phyloP scores from a whole-genome alignment of 2,329 filamentous ascomycete genomes.

The Ceratocystis smalleyi region DNA sequence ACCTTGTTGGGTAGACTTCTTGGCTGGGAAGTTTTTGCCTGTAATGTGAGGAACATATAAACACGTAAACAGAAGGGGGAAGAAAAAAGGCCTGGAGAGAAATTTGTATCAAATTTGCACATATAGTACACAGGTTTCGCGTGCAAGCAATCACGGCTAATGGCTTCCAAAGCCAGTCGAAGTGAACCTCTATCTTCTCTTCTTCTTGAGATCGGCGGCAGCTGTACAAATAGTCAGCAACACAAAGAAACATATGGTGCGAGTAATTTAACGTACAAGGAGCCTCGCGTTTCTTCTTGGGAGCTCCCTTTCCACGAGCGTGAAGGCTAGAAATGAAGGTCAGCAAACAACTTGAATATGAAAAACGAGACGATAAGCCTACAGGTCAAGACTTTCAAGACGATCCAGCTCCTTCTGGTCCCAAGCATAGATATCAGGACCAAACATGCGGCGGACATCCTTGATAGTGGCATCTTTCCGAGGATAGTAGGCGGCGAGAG shows the following conservation, averaged over 20 bases:
- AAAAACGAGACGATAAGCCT: constrained; percentile 22
- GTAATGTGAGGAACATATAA: not conserved
- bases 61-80: not conserved
- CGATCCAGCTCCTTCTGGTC: constrained; percentile 69
- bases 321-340: constrained; percentile 34
- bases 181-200: constrained; percentile 18
- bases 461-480: constrained; percentile 53
- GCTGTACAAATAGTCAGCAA: constrained; percentile 11
- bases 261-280: constrained; percentile 23
- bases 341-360: not conserved
- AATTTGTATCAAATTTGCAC: not conserved
- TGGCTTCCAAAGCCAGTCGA: constrained; percentile 12
- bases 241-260: not conserved
- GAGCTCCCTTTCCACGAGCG: constrained; percentile 68
- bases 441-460: constrained; percentile 57
- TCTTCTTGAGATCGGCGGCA: constrained; percentile 17
- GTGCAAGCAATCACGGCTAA: constrained; percentile 7
- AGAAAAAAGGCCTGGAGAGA: not conserved
- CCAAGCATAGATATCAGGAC: constrained; percentile 48
- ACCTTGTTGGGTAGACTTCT: not conserved
- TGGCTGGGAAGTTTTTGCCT: not conserved
- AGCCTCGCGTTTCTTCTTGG: constrained; percentile 66
- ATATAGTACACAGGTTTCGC: not conserved
- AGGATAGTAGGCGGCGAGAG: constrained; percentile 78
- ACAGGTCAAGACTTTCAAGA: constrained; percentile 56